Evolutionary conservation across 1,284 basidiomycete genomes (phyloP).

Genomic region (Exobasidium rhododendri): DNA sequence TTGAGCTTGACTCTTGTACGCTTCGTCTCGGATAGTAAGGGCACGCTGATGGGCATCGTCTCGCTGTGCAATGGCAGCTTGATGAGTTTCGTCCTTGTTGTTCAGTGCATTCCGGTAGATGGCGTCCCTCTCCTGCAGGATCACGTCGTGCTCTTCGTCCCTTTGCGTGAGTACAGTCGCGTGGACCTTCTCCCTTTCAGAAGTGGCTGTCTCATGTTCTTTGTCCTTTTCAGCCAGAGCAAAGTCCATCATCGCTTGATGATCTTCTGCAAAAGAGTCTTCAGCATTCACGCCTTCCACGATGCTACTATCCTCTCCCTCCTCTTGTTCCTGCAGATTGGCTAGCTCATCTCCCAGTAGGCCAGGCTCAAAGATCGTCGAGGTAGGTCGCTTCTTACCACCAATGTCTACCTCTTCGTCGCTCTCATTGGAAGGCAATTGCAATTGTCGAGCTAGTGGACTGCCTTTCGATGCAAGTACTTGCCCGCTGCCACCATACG

Average conservation of each 20-base stretch:
- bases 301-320: neutral
- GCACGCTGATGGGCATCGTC: constrained; percentile 9
- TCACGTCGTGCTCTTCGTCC: constrained; percentile 20
- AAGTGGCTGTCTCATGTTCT: neutral
- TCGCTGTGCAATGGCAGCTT: neutral
- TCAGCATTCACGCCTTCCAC: constrained; percentile 23
- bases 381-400: constrained; percentile 24
- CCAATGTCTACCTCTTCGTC: constrained; percentile 21
- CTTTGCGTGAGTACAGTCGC: constrained; percentile 16
- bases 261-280: constrained; percentile 15
- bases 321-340: constrained; percentile 6
- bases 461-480: constrained; percentile 1
- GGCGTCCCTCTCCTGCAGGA: constrained; percentile 5
- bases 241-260: constrained; percentile 14
- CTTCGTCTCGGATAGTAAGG: neutral
- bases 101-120: neutral
- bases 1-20: constrained; percentile 12
- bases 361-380: constrained; percentile 29
- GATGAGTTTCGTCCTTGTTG: neutral
- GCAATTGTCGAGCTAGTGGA: constrained; percentile 1
- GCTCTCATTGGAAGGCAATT: constrained; percentile 17
- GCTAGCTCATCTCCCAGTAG: constrained; percentile 37
- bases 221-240: constrained; percentile 5
- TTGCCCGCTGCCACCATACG: neutral
- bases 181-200: constrained; percentile 22